Evolutionary conservation across 2,329 filamentous ascomycete genomes (phyloP).

Genomic region (Corinectria fuckeliana): DNA sequence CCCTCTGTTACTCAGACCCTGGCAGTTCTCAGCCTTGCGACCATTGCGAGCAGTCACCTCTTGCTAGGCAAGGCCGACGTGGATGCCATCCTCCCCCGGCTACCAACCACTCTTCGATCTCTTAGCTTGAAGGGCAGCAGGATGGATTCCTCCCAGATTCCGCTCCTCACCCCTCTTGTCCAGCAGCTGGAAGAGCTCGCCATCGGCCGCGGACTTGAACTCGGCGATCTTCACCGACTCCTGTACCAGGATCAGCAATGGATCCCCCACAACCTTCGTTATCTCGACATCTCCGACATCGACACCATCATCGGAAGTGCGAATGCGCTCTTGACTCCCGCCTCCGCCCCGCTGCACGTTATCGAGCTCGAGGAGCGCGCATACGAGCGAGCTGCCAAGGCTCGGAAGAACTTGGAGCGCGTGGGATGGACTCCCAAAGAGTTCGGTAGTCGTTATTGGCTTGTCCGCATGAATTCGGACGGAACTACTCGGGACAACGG

Average conservation of each 20-base stretch:
- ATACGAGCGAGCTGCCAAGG: conserved; percentile 68
- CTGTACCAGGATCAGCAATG: conserved; percentile 59
- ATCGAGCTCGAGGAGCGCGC: conserved; percentile 76
- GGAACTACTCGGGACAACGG: conserved; percentile 46
- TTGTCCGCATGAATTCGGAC: conserved; percentile 63
- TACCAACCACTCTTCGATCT: conserved; percentile 73
- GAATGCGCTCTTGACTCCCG: conserved; percentile 63
- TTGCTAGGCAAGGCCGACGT: conserved; percentile 72
- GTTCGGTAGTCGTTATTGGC: conserved; percentile 68
- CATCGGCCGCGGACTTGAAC: conserved; percentile 70
- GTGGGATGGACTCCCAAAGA: conserved; percentile 76
- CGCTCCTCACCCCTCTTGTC: conserved; percentile 67
- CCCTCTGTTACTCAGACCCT: conserved; percentile 70
- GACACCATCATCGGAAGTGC: conserved; percentile 63
- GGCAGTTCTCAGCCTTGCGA: conserved; percentile 75
- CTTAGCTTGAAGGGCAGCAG: conserved; percentile 78
- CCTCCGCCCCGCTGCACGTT: conserved; percentile 74
- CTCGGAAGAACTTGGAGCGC: conserved; percentile 63
- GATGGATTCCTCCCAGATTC: conserved; percentile 70
- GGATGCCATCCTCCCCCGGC: conserved; percentile 66
- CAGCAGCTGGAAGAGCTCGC: conserved; percentile 78
- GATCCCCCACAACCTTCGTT: conserved; percentile 68
- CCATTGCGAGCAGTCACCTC: conserved; percentile 75
- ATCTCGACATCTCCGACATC: conserved; percentile 76
- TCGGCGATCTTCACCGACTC: conserved; percentile 70